phyloP scores from a whole-genome alignment of 805 yeast species.

The Kurtzmaniella fragi region DNA sequence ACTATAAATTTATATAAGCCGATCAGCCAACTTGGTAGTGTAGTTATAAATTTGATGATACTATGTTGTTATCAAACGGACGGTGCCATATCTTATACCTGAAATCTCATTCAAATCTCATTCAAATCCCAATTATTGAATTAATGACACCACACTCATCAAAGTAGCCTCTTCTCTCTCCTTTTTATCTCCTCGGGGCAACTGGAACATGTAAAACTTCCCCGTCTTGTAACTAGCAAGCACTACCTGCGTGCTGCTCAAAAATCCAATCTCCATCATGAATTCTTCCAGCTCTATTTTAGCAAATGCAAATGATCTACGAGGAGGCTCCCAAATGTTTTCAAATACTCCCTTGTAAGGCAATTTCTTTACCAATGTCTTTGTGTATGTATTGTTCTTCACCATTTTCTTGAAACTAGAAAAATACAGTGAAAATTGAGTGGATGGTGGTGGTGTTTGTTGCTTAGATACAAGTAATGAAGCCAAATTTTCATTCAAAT shows the following conservation, averaged over 20 bases:
- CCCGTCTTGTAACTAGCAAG: constrained; percentile 36
- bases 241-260: constrained; percentile 23
- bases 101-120: too few relatives aligned
- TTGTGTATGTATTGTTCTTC: constrained; percentile 32
- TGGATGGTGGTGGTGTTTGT: neutral
- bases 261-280: constrained; percentile 35
- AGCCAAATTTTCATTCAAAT: constrained; percentile 39
- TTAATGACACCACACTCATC: neutral
- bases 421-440: constrained; percentile 1
- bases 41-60: too few relatives aligned
- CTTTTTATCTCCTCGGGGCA: constrained; percentile 22
- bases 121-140: too few relatives aligned
- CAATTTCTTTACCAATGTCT: constrained; percentile 30
- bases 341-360: constrained; percentile 39
- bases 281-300: constrained; percentile 20
- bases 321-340: constrained; percentile 39
- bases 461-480: constrained; percentile 27
- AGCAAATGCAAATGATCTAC: constrained; percentile 37
- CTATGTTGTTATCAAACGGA: too few relatives aligned
- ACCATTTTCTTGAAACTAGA: constrained; percentile 16
- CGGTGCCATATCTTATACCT: too few relatives aligned
- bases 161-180: constrained; percentile 17
- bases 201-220: constrained; percentile 31
- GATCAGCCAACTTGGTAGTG: too few relatives aligned
- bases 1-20: too few relatives aligned